Percentiles rank a stretch among this genome's conserved stretches.
phyloP scores from a whole-genome alignment of 441 rosid genomes.

The Bruguiera hainesii region DNA sequence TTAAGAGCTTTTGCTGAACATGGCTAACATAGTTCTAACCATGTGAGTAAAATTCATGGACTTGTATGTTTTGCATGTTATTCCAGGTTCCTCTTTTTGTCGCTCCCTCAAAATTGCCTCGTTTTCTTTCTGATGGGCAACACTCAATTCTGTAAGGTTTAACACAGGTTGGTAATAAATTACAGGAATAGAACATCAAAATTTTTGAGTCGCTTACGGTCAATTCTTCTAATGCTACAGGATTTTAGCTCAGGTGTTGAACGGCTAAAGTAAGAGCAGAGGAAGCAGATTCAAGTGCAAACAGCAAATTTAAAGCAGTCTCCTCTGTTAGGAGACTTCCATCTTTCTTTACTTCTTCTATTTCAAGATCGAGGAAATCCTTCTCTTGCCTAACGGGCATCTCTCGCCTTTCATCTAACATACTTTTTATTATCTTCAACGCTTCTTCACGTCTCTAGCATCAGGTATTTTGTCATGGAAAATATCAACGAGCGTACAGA shows the following conservation, averaged over 20 bases:
- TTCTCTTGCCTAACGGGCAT: constrained; percentile 9
- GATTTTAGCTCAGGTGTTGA: constrained; percentile 24
- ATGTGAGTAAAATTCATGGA: constrained; percentile 46
- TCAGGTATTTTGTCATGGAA: too few relatives aligned
- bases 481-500: too few relatives aligned
- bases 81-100: constrained; percentile 22
- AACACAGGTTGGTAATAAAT: too few relatives aligned
- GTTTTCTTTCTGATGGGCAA: constrained; percentile 37
- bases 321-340: constrained; percentile 26
- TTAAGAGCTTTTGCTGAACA: too few relatives aligned
- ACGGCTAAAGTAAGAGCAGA: constrained; percentile 26
- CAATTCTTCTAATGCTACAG: constrained; percentile 28
- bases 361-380: constrained; percentile 32
- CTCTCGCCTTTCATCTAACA: constrained; percentile 27
- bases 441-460: constrained; percentile 31
- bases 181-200: neutral
- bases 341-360: constrained; percentile 32
- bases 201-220: constrained; percentile 20
- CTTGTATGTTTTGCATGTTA: constrained; percentile 49
- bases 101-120: constrained; percentile 33
- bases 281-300: constrained; percentile 37
- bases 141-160: neutral
- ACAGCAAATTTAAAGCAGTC: constrained; percentile 32
- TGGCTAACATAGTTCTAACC: constrained; percentile 19
- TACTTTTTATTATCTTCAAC: constrained; percentile 22